Evolutionary conservation across 495 filamentous ascomycete genomes (phyloP), one percentile per base, ranked within the genome.

Genomic region (Podospora fimiseda): DNA sequence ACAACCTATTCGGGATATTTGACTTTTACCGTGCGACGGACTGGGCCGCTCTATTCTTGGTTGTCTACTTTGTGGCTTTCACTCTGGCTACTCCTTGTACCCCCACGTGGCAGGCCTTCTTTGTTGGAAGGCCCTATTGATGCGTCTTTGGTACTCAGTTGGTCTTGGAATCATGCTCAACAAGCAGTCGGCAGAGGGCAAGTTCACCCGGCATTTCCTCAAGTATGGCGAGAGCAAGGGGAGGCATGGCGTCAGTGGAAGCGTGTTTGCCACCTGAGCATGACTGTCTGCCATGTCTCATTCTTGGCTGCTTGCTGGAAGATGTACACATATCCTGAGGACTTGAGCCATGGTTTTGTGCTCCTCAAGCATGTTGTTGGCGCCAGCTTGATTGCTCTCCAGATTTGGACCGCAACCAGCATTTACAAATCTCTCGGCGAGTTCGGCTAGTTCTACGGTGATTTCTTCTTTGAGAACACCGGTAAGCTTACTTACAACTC

Each of bases 241-340:
- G 93, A 96, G 70, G 92, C 92, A 2, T 98, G 94, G 94, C 84
- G 85, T 48, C 90, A 98, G 66, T 98, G 93, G 93, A 97, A 96
- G 70, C 88, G 90, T 40, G 83, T 92, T 52, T 96, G 97, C 58
- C 90, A 97, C 62, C 71, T 96, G 30, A 92, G 89, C 67, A 88
- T 91, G 78, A 80, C 80, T 22, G 81, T 96, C 79, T 93, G 88
- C 66, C 89, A 95, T 53, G 80, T 82, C 36, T 89, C 85, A 54
- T 96, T 97, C 70, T 77, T 94, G 52, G 88, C 87, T 20, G 93
- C 94, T 16, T 85, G 87, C 44, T 97, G 88, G 88, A 98, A 98
- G 74, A 87, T 95, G 87, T 97, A 98, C 63, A 79, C 79, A 27
- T 71, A 89, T 36, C 93, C 93, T 3, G 74, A 75, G 3, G 86